Evolutionary conservation across 257 asterid genomes (phyloP).

Genomic region (Ehretia macrophylla): DNA sequence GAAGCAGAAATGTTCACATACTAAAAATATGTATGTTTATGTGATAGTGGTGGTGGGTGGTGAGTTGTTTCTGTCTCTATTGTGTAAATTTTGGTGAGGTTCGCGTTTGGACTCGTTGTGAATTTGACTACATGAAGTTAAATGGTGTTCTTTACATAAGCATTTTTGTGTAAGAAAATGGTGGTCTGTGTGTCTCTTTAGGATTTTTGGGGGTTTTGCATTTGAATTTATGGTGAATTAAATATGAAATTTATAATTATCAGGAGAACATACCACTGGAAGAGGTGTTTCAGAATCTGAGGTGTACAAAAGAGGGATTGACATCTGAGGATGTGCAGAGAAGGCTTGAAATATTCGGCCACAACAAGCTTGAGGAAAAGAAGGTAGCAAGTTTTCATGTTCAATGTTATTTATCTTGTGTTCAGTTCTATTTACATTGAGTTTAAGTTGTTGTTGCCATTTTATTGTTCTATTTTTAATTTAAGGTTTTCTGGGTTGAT

Average conservation of each 20-base stretch:
- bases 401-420: not conserved
- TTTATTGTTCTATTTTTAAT: not conserved
- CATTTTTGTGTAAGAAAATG: too few species aligned
- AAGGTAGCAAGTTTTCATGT: slow-evolving; percentile 24
- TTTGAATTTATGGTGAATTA: not conserved
- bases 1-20: too few species aligned
- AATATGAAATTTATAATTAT: not conserved
- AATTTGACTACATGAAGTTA: too few species aligned
- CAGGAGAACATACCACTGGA: slow-evolving; percentile 66
- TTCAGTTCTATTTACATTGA: not conserved
- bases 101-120: too few species aligned
- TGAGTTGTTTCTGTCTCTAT: too few species aligned
- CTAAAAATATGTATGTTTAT: too few species aligned
- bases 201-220: too few species aligned
- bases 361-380: slow-evolving; percentile 75
- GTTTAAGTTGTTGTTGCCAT: not conserved
- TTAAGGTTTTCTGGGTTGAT: not conserved
- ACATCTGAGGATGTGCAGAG: slow-evolving; percentile 39
- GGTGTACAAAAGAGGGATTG: slow-evolving; percentile 57
- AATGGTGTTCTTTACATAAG: too few species aligned
- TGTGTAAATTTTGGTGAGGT: too few species aligned
- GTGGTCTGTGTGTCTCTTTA: too few species aligned
- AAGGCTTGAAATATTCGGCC: slow-evolving; percentile 60
- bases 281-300: slow-evolving; percentile 59
- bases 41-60: too few species aligned